Conservation (phyloP, 805 yeast genomes). For the Yarrowia porcina region DNA sequence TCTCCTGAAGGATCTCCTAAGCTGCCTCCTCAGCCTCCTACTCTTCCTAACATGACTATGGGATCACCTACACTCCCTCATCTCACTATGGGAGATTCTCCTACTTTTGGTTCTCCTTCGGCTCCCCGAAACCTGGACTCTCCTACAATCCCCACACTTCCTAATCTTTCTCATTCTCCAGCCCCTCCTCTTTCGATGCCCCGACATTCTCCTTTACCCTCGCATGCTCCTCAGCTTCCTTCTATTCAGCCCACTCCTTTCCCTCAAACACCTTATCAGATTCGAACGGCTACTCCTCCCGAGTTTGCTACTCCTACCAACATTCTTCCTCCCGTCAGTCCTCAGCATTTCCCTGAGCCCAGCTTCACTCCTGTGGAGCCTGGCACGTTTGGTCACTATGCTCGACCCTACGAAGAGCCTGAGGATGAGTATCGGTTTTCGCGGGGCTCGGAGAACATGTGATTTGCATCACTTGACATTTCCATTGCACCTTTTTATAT, state of each 20-base stretch:
- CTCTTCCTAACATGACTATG: not conserved
- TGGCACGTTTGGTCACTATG: not conserved
- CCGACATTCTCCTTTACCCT: slow-evolving; percentile 2
- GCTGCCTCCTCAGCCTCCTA: not conserved
- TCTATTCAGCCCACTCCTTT: not conserved
- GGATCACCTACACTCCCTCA: not conserved
- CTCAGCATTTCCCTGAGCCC: slow-evolving; percentile 23
- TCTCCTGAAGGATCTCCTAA: not conserved
- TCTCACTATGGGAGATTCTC: not conserved
- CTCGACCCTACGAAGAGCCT: slow-evolving; percentile 1
- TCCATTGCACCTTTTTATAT: not conserved
- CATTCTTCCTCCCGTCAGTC: slow-evolving; percentile 10
- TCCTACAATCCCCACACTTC: not conserved
- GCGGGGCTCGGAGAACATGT: not conserved
- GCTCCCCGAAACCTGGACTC: not conserved
- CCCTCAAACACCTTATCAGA: slow-evolving; percentile 3
- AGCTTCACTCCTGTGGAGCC: not conserved
- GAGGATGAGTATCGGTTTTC: not conserved
- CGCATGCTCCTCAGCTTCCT: slow-evolving; percentile 1
- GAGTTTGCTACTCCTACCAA: not conserved
- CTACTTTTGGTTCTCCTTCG: not conserved
- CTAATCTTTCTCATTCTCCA: not conserved
- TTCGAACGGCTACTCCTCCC: not conserved
- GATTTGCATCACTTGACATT: not conserved
- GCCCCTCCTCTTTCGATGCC: not conserved